Base-by-base conservation (phyloP, 2,329 filamentous ascomycete genomes). In the Penicillium sp. region DNA sequence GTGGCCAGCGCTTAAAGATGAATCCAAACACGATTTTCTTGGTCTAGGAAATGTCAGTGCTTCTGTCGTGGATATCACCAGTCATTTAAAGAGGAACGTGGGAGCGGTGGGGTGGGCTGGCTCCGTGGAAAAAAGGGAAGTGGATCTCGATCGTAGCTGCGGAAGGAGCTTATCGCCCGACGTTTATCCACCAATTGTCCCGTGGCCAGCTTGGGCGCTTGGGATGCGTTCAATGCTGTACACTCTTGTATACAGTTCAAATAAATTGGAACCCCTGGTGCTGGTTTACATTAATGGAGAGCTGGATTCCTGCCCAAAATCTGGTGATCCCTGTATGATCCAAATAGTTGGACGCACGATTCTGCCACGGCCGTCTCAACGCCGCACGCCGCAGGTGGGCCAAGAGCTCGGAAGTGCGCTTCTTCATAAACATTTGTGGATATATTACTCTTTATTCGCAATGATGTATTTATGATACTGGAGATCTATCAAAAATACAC, bases 81-180 rank as follows among this genome's bases (percentile, higher is more conserved):
- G 22, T 22, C 13, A 8, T 41, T 27, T 25, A n/a, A 41, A 41
- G 13, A 41, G 3, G 20, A 25, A 9, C n/a, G 33, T n/a, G 24
- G n/a, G n/a, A n/a, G n/a, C n/a, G n/a, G 41, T 51, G 49, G 44
- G 5, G 53, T 36, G 28, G 44, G 31, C n/a, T 27, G 10, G 28
- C 36, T 51, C 49, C 47, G 55, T 48, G 53, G 55, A 53, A 47
- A 22, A 57, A 56, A 55, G 22, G 55, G 53, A 53, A 55, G 46
- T 53, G 27, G 35, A 38, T 38, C 35, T 38, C 35, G 35, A 36
- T 36, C 10, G 16, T n/a, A 30, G 9, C 10, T 10, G 27, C 27
- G 28, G n/a, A 16, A 22, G 2, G 8, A 36, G 33, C 33, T 38
- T 38, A 20, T 20, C 35, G 20, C 20, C 20, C 20, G 8, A 20